Evolutionary conservation across 2,329 filamentous ascomycete species (phyloP), one percentile per base, ranked within the genome.

Genomic region (Akanthomyces dipterigenus): DNA sequence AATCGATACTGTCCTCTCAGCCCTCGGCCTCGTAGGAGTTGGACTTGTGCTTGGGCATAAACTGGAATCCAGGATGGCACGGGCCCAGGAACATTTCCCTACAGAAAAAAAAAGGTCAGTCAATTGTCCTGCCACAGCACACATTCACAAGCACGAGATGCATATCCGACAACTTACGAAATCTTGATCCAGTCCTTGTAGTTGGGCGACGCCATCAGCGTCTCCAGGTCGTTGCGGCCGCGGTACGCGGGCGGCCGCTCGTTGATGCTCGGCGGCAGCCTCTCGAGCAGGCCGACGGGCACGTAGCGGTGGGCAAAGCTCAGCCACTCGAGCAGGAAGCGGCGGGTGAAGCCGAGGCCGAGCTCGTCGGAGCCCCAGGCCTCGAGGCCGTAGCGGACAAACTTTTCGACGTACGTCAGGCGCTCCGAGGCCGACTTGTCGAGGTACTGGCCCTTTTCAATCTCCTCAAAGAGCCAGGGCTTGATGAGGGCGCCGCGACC

Each of bases 111-210:
- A 49, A 14, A 3, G 16, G 63, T 67, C 60, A 67, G 64, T 63
- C 36, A 34, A 34, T 5, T 5, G 2, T 34, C 8, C 31, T 5
- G 2, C 11, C 8, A 2, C 28, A 34, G n/a, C 31, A 34, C 31
- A 34, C 7, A 8, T 9, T 34, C 31, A 34, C 9, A 20, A 31
- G 5, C 6, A 34, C 11, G 8, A 11, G 31, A 7, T 34, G 31
- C 31, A 34, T 34, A 1, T 34, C 31, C 31, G 14, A 62, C 59
- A 80, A 80, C 86, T 73, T 83, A 95, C 92, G 88, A 96, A 70
- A 99, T 96, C 80, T 96, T 98, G 73, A 99, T 92, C 95, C 95
- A 99, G 75, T 99, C 95, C 77, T 88, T 89, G 77, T 96, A 97
- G 75, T 98, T 92, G 65, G 86, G 85, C 75, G 92, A 97, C 16